These are phyloP conservation scores for Fusarium musae DNA, from an alignment of 2,329 filamentous ascomycete species.

Conservation along the genomic window DNA sequence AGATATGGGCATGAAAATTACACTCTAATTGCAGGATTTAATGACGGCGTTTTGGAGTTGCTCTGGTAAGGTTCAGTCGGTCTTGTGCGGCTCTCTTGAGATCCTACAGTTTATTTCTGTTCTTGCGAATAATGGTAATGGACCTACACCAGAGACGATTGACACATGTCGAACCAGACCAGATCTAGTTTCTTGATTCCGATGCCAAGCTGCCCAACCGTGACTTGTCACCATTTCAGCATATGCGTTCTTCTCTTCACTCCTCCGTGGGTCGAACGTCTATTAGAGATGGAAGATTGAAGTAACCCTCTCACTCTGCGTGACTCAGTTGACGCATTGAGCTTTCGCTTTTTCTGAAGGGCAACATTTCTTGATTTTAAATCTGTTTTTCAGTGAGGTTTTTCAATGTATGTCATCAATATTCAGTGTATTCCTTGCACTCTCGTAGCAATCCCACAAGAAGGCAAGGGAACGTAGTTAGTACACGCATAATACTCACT, in stretches of 20 bases:
- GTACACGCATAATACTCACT: background rate
- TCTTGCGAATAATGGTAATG: conserved; percentile 31
- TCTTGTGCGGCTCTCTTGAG: conserved; percentile 10
- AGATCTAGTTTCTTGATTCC: background rate
- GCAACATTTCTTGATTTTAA: conserved; percentile 48
- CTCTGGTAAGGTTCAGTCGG: conserved; percentile 16
- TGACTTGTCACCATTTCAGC: conserved; percentile 58
- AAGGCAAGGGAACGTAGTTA: background rate
- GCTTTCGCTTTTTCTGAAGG: conserved; percentile 61
- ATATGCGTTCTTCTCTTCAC: conserved; percentile 63
- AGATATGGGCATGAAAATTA: background rate
- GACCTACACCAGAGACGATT: conserved; percentile 8
- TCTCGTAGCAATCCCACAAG: background rate
- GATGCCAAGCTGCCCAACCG: background rate
- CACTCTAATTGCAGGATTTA: background rate
- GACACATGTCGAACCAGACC: background rate
- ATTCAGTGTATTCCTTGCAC: background rate
- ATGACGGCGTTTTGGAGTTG: conserved; percentile 34
- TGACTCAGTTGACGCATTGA: conserved; percentile 55
- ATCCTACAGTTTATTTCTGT: conserved; percentile 6
- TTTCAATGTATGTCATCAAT: background rate
- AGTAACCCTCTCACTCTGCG: conserved; percentile 64
- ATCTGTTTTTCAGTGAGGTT: background rate
- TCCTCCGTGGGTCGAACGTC: conserved; percentile 64
- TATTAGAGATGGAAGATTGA: conserved; percentile 66